Base-by-base conservation (phyloP, 495 filamentous ascomycete species). In the Articulospora tetracladia region DNA sequence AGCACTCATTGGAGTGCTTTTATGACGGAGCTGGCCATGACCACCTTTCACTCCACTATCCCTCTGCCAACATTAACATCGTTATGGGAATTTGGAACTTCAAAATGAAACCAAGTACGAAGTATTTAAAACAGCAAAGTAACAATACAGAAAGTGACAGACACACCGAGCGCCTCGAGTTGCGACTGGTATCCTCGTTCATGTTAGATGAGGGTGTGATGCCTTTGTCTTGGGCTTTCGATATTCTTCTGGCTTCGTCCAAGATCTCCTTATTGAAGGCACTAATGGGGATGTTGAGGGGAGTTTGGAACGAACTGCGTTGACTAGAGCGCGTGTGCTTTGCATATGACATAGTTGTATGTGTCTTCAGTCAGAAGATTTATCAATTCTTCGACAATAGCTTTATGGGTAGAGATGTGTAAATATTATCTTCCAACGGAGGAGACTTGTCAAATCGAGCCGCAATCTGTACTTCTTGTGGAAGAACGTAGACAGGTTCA, bases 231-330 rank as follows among this genome's bases (percentile, higher is more conserved):
- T 27, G 44, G 11, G 54, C 13, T 2, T 22, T n/a, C 20, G 47
- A 50, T 10, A 25, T 7, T n/a, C 25, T 50, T 12, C 54, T 28
- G 3, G 54, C 13, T 47, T 30, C 23, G 6, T 57, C 55, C 15
- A 48, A 17, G 13, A 53, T 17, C 34, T 53, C 11, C 17, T 11
- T 3, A 15, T 53, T 54, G 36, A 60, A 54, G 30, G 24, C 34
- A 15, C 57, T 54, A 10, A 54, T 60, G 25, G 57, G 57, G n/a
- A 60, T 36, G 1, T 53, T 25, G 28, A 25, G 44, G 44, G 23
- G n/a, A 24, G n/a, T 46, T 4, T 20, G 15, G 32, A 53, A 24
- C 46, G 57, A 54, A 19, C 30, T 17, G 23, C 56, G 32, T 47
- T 36, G 47, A 3, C 34, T 39, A 25, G 55, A 46, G 8, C 27